Conservation (phyloP, 2,329 filamentous ascomycete species). For the Plectosphaerella cucumerina region DNA sequence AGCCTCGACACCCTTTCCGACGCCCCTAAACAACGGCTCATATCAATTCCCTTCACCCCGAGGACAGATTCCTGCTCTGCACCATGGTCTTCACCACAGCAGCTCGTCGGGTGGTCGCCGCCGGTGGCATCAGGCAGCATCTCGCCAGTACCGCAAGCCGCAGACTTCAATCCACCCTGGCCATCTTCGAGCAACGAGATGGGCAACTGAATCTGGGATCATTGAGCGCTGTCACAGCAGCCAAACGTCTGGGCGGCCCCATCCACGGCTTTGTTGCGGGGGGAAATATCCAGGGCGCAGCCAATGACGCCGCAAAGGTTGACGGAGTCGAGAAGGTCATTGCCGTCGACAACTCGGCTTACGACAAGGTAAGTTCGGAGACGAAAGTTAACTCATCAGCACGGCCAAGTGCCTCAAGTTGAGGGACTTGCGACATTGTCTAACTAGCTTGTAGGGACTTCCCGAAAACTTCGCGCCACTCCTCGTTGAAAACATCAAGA, state of each 20-base stretch:
- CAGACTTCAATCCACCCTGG: constrained; percentile 76
- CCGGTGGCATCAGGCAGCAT: constrained; percentile 31
- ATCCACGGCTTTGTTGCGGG: constrained; percentile 88
- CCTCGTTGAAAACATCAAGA: constrained; percentile 94
- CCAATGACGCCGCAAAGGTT: constrained; percentile 82
- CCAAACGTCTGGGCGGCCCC: constrained; percentile 77
- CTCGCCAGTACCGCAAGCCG: not conserved
- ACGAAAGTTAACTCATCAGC: no score
- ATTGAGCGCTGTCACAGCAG: constrained; percentile 80
- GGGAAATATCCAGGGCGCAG: constrained; percentile 67
- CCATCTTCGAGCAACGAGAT: constrained; percentile 87
- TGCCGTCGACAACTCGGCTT: constrained; percentile 80
- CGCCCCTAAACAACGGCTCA: not conserved
- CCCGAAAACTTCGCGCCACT: constrained; percentile 94
- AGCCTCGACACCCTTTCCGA: no score
- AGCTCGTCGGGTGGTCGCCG: constrained; percentile 3
- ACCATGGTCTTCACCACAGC: constrained; percentile 25
- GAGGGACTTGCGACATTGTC: not conserved
- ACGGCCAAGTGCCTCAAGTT: no score
- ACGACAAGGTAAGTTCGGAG: constrained; percentile 67
- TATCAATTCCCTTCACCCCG: not conserved
- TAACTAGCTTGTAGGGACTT: constrained; percentile 57
- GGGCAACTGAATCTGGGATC: constrained; percentile 82
- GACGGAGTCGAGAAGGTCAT: constrained; percentile 90
- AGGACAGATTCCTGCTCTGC: not conserved